Base-by-base conservation (phyloP, 768 basidiomycete species). In the Kwoniella sp. region DNA sequence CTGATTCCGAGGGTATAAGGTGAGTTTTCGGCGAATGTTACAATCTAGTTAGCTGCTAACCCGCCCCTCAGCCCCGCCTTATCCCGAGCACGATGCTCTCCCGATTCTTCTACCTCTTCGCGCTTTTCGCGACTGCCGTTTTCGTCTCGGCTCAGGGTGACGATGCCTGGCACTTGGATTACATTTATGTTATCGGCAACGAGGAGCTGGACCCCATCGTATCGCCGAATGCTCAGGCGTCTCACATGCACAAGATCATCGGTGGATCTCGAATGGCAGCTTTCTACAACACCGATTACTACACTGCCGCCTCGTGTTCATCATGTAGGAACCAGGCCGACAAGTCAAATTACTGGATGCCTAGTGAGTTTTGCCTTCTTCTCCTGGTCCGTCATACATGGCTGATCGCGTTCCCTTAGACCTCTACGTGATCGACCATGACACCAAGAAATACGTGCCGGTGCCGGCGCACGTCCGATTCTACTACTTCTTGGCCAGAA, bases 141-240 rank as follows among this genome's bases (percentile, higher is more conserved):
- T 65, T 65, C 51, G 63, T 65, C 48, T 30, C 30, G 13, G 56
- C 63, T 17, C 63, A 65, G 50, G 50, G 50, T 11, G 63, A 65
- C 55, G 63, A 65, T 31, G 69, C 54, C 8, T 75, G 74, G 71
- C 74, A 73, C 60, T 29, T 70, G 13, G 68, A 73, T 51, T 58
- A 65, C 52, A 57, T 71, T 20, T 68, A 70, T 51, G 50, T 62
- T 2, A 65, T 78, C 38, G 71, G 66, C 55, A 70, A 68, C 38
- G 75, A 78, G 63, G 67, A 67, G 51, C 61, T 80, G 31, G 79
- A 80, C 58, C 76, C 78, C 9, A 70, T 79, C 37, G 73, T 79
- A 47, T 65, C 64, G 22, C 73, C 73, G 23, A 75, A 76, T 55
- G 50, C 31, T 7, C 58, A 66, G 17, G 45, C 65, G 11, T 55